Percentiles rank a stretch among this genome's conserved stretches.
Conservation (phyloP, 768 basidiomycete genomes). For the Lanmaoa rubissima region DNA sequence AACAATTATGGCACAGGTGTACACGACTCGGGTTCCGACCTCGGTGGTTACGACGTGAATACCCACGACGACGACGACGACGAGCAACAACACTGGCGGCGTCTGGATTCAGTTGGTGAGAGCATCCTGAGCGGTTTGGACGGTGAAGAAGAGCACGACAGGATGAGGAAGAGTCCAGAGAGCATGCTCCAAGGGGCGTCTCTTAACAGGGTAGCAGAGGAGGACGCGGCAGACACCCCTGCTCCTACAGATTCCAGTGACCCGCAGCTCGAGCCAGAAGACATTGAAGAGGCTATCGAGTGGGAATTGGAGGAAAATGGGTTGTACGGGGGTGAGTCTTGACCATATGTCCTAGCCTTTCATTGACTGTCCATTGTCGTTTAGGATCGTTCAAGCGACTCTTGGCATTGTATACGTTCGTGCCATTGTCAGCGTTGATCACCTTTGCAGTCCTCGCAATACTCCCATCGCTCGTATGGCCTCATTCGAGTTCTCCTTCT, state of each 20-base stretch:
- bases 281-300: conserved; percentile 44
- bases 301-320: conserved; percentile 49
- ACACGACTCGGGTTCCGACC: conserved; percentile 11
- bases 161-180: conserved; percentile 35
- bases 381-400: conserved; percentile 63
- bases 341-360: neutral
- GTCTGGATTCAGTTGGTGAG: conserved; percentile 31
- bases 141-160: conserved; percentile 21
- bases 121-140: conserved; percentile 34
- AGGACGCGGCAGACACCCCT: conserved; percentile 21
- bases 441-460: conserved; percentile 49
- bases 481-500: conserved; percentile 32
- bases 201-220: conserved; percentile 41
- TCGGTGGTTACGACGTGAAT: conserved; percentile 23
- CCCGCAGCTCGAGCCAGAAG: conserved; percentile 26
- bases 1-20: conserved; percentile 14
- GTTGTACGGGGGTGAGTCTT: conserved; percentile 45
- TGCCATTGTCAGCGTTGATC: conserved; percentile 53
- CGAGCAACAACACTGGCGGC: conserved; percentile 29
- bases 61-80: conserved; percentile 23
- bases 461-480: conserved; percentile 52
- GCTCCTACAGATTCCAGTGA: conserved; percentile 9
- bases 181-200: conserved; percentile 29
- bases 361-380: conserved; percentile 1
- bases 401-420: conserved; percentile 54